A percentile compares a stretch with the other conserved stretches of the same genome.
Evolutionary conservation across 257 asterid species (phyloP).

Genomic region (Solanum arcanum): DNA sequence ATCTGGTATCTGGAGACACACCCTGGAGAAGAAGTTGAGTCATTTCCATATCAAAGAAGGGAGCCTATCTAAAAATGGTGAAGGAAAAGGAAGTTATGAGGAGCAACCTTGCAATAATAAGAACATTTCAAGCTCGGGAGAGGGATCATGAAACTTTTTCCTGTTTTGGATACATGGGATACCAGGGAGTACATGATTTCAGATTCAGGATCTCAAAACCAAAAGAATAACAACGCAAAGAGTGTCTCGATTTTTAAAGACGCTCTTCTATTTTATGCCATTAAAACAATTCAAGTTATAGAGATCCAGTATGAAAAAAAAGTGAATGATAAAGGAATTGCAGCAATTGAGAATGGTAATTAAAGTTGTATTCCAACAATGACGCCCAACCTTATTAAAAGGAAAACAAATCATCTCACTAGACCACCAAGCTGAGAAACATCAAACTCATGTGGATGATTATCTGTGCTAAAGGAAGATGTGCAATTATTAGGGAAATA

Average conservation of each 20-base stretch:
- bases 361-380: not conserved
- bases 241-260: not conserved
- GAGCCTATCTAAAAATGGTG: not conserved
- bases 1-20: constrained; percentile 53
- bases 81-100: not conserved
- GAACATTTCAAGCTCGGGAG: not conserved
- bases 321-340: not conserved
- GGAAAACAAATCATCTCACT: not conserved
- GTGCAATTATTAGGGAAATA: not conserved
- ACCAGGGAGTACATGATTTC: not conserved
- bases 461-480: not conserved
- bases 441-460: not conserved
- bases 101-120: not conserved
- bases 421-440: not conserved
- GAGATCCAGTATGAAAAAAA: not conserved
- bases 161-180: not conserved
- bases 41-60: not conserved
- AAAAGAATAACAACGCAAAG: not conserved
- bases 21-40: constrained; percentile 25
- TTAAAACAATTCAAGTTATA: not conserved
- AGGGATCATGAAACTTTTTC: not conserved
- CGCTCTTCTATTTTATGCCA: not conserved
- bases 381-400: not conserved
- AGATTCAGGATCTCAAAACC: not conserved
- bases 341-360: not conserved